phyloP scores from a whole-genome alignment of 495 filamentous ascomycete species.

The Podospora fimiseda region DNA sequence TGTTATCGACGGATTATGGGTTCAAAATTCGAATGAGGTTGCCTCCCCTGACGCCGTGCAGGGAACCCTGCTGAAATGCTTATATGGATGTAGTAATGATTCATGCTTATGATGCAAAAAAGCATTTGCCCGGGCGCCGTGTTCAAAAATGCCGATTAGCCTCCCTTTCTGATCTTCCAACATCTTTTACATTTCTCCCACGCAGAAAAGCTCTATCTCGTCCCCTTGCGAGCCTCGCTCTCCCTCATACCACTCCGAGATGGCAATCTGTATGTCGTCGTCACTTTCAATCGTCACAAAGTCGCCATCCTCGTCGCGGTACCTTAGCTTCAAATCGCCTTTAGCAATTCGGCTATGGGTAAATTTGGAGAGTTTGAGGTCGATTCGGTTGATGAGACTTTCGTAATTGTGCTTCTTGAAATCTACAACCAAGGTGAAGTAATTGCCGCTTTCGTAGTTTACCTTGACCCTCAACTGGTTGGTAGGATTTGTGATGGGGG shows the following conservation, averaged over 20 bases:
- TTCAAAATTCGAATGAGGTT: not conserved
- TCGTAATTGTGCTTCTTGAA: conserved; percentile 83
- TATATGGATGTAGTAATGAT: not conserved
- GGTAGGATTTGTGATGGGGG: conserved; percentile 53
- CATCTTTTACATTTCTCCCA: conserved; percentile 28
- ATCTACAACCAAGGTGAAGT: conserved; percentile 85
- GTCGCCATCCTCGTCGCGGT: conserved; percentile 88
- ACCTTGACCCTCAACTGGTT: conserved; percentile 93
- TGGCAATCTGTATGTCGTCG: conserved; percentile 90
- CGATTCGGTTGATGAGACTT: conserved; percentile 90
- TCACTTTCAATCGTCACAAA: conserved; percentile 89
- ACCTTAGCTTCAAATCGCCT: conserved; percentile 74
- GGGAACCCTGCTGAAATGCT: not conserved
- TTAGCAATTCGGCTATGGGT: conserved; percentile 72
- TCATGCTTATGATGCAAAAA: not conserved
- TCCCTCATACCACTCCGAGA: conserved; percentile 83
- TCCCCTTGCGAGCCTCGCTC: conserved; percentile 62
- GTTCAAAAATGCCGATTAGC: not conserved
- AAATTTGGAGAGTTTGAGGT: conserved; percentile 81
- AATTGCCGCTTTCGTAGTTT: conserved; percentile 69
- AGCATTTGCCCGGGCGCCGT: not conserved
- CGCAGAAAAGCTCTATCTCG: conserved; percentile 75
- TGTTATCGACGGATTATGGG: too few species aligned
- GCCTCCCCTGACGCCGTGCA: not conserved
- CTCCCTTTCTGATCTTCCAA: not conserved